Evolutionary conservation across 257 asterid species (phyloP), one percentile per base, ranked within the genome.

Genomic region (Salvia splendens): DNA sequence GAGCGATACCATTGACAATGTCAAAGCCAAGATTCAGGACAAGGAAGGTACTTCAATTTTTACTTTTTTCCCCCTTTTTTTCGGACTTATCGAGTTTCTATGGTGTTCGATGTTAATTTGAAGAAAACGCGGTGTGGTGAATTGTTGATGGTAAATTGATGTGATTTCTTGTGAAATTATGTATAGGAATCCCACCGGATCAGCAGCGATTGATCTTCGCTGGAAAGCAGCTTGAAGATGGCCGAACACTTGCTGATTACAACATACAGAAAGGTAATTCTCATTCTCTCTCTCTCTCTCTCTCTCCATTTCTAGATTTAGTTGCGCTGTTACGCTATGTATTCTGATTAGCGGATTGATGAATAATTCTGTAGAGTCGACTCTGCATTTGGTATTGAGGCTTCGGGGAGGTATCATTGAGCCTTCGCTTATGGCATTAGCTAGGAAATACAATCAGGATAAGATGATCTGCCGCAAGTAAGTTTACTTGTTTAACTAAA

Each of bases 161-260:
- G 5, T 32, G 41, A 24, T 1, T 32, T 35, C 4, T 28, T 46
- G 17, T 7, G 35, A 40, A 14, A 42, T n/a, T 10, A 24, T 8
- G 33, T 67, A n/a, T 43, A 86, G 93, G 93, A 11, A 86, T 86
- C 56, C 86, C 90, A 4, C 88, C 93, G 66, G 88, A 86, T 54
- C 93, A 86, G 89, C 89, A 86, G 84, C 82, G 93, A 30, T 63
- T 84, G 85, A 86, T 86, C 67, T 86, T 86, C 79, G 93, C 93
- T 54, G 93, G 89, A 54, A 86, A 86, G 71, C 90, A 86, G 79
- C 90, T 86, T 52, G 93, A 86, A 73, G 92, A 86, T 81, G 92
- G 92, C 50, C 85, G 89, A 42, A 81, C 89, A 7, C 83, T 86
- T 20, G 92, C 92, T 53, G 92, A 86, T 79, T 83, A 83, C 50